phyloP scores from a whole-genome alignment of 805 yeast genomes.

The Starmerella cellae region DNA sequence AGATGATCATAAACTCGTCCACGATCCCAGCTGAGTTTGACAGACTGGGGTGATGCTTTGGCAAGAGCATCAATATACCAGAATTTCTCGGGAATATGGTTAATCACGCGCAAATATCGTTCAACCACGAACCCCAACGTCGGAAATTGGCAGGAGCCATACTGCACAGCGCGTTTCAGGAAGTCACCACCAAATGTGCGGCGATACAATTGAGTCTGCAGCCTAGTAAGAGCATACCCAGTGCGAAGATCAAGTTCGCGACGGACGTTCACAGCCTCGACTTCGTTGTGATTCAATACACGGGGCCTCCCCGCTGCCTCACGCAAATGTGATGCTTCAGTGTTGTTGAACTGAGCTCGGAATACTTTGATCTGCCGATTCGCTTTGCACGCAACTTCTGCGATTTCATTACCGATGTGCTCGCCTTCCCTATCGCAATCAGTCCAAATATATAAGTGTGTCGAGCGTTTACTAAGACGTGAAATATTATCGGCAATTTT shows the following conservation, averaged over 20 bases:
- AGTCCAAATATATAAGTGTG: conserved; percentile 82
- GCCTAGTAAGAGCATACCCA: conserved; percentile 79
- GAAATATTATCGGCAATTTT: conserved; percentile 54
- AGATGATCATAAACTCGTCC: conserved; percentile 61
- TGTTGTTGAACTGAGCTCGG: conserved; percentile 79
- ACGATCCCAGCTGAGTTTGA: conserved; percentile 57
- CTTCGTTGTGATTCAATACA: conserved; percentile 49
- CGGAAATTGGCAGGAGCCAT: conserved; percentile 94
- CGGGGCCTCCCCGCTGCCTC: conserved; percentile 62
- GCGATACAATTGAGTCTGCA: conserved; percentile 41
- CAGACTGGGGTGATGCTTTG: conserved; percentile 16
- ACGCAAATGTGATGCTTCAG: conserved; percentile 59
- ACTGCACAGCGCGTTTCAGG: conserved; percentile 41
- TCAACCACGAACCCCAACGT: conserved; percentile 94
- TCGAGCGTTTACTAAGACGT: conserved; percentile 46
- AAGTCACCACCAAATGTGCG: conserved; percentile 24
- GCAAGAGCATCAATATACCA: conserved; percentile 55
- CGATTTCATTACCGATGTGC: conserved; percentile 74
- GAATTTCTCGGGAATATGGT: conserved; percentile 62
- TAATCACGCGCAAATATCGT: conserved; percentile 59
- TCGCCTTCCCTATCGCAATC: conserved; percentile 98
- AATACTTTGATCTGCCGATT: conserved; percentile 42
- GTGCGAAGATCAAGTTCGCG: conserved; percentile 78
- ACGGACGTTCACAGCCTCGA: conserved; percentile 75
- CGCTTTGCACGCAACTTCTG: conserved; percentile 47